Percentiles rank a stretch among this genome's conserved stretches.
phyloP scores from a whole-genome alignment of 805 yeast genomes.

The Candida patagonica region DNA sequence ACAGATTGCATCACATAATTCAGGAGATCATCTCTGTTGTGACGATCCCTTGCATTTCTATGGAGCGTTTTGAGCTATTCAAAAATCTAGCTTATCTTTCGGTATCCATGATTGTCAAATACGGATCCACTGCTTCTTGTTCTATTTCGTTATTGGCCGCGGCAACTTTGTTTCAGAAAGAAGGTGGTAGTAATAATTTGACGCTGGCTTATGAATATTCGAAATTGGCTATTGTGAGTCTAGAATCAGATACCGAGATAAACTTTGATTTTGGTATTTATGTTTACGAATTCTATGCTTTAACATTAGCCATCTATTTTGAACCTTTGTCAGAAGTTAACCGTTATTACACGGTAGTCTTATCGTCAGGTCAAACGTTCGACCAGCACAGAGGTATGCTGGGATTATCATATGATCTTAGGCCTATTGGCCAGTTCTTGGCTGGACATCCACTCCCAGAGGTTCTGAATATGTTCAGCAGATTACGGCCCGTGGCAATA shows the following conservation, averaged over 20 bases:
- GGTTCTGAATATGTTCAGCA: conserved; percentile 14
- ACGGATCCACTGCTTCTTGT: conserved; percentile 35
- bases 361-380: conserved; percentile 18
- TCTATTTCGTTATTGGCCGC: conserved; percentile 33
- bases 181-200: conserved; percentile 26
- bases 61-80: conserved; percentile 25
- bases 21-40: conserved; percentile 36
- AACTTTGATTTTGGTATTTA: conserved; percentile 30
- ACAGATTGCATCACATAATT: conserved; percentile 26
- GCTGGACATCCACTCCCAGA: conserved; percentile 18
- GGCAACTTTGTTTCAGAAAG: conserved; percentile 27
- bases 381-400: conserved; percentile 19
- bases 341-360: conserved; percentile 21
- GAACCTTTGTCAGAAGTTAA: conserved; percentile 33
- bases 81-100: conserved; percentile 29
- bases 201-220: conserved; percentile 35
- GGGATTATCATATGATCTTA: conserved; percentile 17
- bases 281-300: conserved; percentile 36
- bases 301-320: conserved; percentile 33
- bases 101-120: conserved; percentile 29
- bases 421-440: conserved; percentile 19
- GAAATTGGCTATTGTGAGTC: conserved; percentile 32
- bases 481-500: conserved; percentile 10
- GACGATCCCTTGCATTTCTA: conserved; percentile 28
- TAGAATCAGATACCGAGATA: conserved; percentile 28